A percentile compares a stretch with the other conserved stretches of the same genome.
Evolutionary conservation across 345 rosid species (phyloP).

Genomic region (Rhodomyrtus tomentosa): DNA sequence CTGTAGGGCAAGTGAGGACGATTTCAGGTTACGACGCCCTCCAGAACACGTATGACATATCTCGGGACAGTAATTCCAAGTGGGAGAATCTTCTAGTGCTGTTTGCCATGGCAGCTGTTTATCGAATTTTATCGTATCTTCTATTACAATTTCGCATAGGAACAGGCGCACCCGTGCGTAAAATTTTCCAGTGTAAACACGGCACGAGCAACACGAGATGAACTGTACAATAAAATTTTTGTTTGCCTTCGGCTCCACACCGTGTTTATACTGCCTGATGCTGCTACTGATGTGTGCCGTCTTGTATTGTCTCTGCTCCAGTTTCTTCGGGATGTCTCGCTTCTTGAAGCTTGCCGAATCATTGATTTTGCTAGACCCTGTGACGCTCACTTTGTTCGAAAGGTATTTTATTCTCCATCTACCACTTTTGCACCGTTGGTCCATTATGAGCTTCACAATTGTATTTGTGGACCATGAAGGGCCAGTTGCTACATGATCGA

Average conservation of each 20-base stretch:
- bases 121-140: constrained; percentile 52
- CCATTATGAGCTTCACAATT: background rate
- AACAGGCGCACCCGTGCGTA: constrained; percentile 15
- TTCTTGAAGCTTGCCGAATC: background rate
- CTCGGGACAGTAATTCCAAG: constrained; percentile 57
- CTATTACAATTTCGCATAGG: constrained; percentile 44
- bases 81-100: constrained; percentile 80
- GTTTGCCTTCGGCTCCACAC: background rate
- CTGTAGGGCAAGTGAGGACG: constrained; percentile 86
- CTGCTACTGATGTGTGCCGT: background rate
- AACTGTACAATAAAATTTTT: background rate
- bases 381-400: background rate
- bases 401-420: background rate
- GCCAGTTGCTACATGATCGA: background rate
- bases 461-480: background rate
- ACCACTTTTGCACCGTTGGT: background rate
- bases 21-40: constrained; percentile 83
- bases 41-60: constrained; percentile 59
- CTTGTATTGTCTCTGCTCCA: background rate
- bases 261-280: background rate
- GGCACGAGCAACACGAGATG: constrained; percentile 32
- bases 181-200: constrained; percentile 21
- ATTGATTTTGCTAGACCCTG: background rate
- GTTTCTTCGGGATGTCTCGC: background rate
- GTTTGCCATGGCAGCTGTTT: constrained; percentile 70